These are phyloP conservation scores for Starmerella potacharoeniae DNA, from an alignment of 805 yeast species.

Conservation along the genomic window DNA sequence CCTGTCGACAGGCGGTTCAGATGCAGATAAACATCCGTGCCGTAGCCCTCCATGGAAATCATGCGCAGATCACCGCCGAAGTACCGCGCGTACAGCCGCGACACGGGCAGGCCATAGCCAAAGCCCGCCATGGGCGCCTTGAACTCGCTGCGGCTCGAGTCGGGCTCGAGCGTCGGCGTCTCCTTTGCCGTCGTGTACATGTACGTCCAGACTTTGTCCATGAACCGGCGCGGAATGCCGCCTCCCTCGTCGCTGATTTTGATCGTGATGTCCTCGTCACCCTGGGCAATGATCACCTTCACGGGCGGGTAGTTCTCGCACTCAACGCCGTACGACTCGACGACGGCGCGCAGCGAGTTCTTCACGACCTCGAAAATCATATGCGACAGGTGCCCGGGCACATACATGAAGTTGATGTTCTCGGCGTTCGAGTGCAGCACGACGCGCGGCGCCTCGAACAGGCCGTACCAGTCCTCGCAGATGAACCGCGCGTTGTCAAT, in stretches of 20 bases:
- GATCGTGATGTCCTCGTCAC: slow-evolving; percentile 80
- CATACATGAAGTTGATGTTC: slow-evolving; percentile 67
- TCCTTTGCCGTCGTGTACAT: slow-evolving; percentile 77
- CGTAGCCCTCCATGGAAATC: slow-evolving; percentile 88
- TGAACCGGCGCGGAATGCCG: slow-evolving; percentile 74
- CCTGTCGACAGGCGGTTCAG: slow-evolving; percentile 65
- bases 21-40: slow-evolving; percentile 84
- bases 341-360: slow-evolving; percentile 79
- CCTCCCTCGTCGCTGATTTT: slow-evolving; percentile 92
- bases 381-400: slow-evolving; percentile 85
- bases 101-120: slow-evolving; percentile 83
- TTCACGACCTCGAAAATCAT: slow-evolving; percentile 83
- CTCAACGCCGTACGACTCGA: slow-evolving; percentile 59
- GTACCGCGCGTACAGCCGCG: slow-evolving; percentile 74
- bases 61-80: slow-evolving; percentile 83
- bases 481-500: slow-evolving; percentile 82
- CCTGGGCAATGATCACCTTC: slow-evolving; percentile 77
- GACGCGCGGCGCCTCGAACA: slow-evolving; percentile 77
- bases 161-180: slow-evolving; percentile 54
- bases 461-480: slow-evolving; percentile 82
- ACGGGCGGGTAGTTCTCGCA: slow-evolving; percentile 72
- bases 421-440: slow-evolving; percentile 65
- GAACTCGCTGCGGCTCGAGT: slow-evolving; percentile 49
- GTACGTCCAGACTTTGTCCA: slow-evolving; percentile 83
- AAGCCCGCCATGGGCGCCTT: slow-evolving; percentile 91